Percentiles rank a stretch among this genome's conserved stretches.
Evolutionary conservation across 2,329 filamentous ascomycete species (phyloP).

Genomic region (Geoglossum cookeanum): DNA sequence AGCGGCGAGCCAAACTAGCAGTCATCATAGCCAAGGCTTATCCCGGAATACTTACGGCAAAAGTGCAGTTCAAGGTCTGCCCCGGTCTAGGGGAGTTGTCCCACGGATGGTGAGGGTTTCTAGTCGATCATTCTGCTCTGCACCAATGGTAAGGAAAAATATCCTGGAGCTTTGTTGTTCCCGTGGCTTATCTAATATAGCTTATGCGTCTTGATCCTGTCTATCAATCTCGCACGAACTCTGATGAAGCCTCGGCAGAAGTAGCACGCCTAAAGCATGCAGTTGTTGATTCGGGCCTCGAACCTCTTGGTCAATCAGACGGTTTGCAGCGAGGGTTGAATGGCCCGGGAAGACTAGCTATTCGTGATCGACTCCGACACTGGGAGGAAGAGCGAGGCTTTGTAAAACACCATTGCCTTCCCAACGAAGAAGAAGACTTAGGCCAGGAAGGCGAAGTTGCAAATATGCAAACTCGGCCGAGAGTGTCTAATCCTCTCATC

Average conservation of each 20-base stretch:
- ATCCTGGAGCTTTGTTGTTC: too few relatives aligned
- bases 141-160: background rate
- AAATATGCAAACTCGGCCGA: background rate
- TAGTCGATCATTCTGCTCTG: background rate
- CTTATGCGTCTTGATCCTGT: background rate
- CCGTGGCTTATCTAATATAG: background rate
- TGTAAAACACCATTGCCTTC: background rate
- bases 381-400: background rate
- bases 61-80: too few relatives aligned
- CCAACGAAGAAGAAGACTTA: constrained; percentile 6
- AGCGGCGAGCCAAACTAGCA: too few relatives aligned
- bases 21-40: too few relatives aligned
- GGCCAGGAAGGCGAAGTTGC: constrained; percentile 14
- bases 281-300: too few relatives aligned
- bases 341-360: background rate
- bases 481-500: background rate
- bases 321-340: too few relatives aligned
- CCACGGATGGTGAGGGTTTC: background rate
- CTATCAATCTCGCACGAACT: background rate
- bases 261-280: background rate
- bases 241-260: background rate
- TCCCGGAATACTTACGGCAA: too few relatives aligned
- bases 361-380: background rate
- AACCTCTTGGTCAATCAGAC: too few relatives aligned
- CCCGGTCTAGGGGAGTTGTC: too few relatives aligned